Conservation (phyloP, 176 grass and related monocot genomes). For the Carex myosuroides region DNA sequence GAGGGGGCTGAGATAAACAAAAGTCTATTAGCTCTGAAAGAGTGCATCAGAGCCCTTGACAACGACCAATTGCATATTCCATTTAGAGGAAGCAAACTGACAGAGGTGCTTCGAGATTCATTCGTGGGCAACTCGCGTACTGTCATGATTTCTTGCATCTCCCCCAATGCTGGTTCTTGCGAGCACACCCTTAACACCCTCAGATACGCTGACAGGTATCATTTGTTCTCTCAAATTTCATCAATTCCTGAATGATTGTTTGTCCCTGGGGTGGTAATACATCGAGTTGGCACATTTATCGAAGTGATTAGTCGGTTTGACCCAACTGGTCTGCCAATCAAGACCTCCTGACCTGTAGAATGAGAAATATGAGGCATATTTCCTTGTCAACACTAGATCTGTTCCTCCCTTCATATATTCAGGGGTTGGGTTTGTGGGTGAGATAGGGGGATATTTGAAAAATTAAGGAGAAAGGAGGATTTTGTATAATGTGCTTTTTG, state of each 20-base stretch:
- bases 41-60: conserved; percentile 96
- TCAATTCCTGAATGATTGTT: conserved; percentile 4
- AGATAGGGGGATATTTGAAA: not conserved
- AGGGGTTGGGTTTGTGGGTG: not conserved
- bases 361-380: not conserved
- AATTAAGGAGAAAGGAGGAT: not conserved
- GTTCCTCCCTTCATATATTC: not conserved
- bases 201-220: conserved; percentile 96
- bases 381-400: not conserved
- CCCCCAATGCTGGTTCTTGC: conserved; percentile 94
- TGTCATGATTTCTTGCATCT: conserved; percentile 98
- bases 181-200: conserved; percentile 97
- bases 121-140: conserved; percentile 97
- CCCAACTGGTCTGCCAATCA: not conserved
- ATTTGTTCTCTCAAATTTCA: not conserved
- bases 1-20: conserved; percentile 99
- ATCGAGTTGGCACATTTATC: not conserved
- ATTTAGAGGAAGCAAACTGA: conserved; percentile 99
- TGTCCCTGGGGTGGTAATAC: not conserved
- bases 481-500: not conserved
- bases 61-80: conserved; percentile 99
- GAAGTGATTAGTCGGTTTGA: not conserved
- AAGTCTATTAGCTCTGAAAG: conserved; percentile 89
- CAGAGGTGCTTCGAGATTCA: conserved; percentile 95
- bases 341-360: not conserved